A percentile compares a stretch with the other conserved stretches of the same genome.
These are phyloP conservation scores for Globisporangium heterothallicum DNA, from an alignment of 352 stramenopile species.

Conservation along the genomic window DNA sequence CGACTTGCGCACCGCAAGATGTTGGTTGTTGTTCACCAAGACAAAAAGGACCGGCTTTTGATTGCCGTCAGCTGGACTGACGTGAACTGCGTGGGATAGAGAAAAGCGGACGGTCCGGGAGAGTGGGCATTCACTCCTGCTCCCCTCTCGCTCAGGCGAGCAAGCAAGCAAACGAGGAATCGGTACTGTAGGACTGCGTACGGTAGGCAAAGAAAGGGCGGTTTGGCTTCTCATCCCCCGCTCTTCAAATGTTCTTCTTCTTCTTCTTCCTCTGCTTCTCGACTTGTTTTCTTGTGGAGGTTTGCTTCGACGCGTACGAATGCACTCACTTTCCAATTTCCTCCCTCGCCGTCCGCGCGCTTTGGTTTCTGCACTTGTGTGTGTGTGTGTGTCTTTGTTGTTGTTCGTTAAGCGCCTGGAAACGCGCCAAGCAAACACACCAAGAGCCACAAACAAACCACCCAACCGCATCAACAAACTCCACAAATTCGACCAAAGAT, in stretches of 20 bases:
- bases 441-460: background rate
- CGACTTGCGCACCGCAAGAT: no score
- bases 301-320: background rate
- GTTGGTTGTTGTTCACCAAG: no score
- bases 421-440: constrained; percentile 2
- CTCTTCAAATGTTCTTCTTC: background rate
- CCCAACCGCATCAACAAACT: background rate
- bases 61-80: background rate
- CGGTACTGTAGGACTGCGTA: background rate
- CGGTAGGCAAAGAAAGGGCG: constrained; percentile 11
- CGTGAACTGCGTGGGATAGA: background rate
- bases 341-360: no score
- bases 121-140: background rate
- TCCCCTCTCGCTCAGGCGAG: constrained; percentile 6
- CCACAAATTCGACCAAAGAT: background rate
- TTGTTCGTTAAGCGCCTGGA: constrained; percentile 2
- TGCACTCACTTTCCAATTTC: background rate
- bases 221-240: background rate
- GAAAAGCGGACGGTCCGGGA: background rate
- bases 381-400: no score
- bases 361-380: no score
- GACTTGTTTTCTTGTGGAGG: background rate
- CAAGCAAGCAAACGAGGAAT: no score
- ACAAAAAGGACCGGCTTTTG: background rate
- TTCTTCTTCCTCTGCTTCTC: background rate